A percentile compares a stretch with the other conserved stretches of the same genome.
Evolutionary conservation across 352 stramenopile genomes (phyloP).

Genomic region (Pythium dissimile): DNA sequence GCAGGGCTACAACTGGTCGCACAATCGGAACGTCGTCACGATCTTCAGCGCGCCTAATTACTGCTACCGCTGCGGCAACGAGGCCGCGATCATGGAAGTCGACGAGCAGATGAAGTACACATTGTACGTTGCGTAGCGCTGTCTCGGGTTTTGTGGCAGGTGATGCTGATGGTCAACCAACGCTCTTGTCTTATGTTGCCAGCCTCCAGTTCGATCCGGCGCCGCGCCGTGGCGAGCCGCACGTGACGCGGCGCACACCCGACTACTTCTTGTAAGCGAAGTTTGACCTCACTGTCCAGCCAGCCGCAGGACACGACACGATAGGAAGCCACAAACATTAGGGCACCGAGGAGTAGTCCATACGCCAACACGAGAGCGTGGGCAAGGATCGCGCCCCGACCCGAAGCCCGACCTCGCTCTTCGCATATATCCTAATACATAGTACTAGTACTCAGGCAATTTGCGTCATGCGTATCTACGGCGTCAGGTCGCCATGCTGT

Average conservation of each 20-base stretch:
- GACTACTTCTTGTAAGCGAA: slow-evolving; percentile 96
- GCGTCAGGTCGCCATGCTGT: slow-evolving; percentile 45
- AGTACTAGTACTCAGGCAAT: too few relatives aligned
- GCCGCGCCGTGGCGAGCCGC: slow-evolving; percentile 89
- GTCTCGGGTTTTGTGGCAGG: too few relatives aligned
- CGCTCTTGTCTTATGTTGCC: not conserved
- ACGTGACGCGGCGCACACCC: slow-evolving; percentile 91
- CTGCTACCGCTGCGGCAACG: slow-evolving; percentile 98
- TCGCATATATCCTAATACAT: slow-evolving; percentile 23
- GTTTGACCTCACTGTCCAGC: too few relatives aligned
- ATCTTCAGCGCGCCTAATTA: slow-evolving; percentile 99
- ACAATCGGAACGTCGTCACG: slow-evolving; percentile 97
- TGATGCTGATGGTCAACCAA: slow-evolving; percentile 1
- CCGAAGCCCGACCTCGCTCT: not conserved
- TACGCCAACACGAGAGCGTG: too few relatives aligned
- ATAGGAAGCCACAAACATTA: not conserved
- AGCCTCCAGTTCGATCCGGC: slow-evolving; percentile 95
- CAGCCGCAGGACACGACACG: not conserved
- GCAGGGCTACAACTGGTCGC: slow-evolving; percentile 92
- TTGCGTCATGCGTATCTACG: not conserved
- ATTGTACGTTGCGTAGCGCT: slow-evolving; percentile 91
- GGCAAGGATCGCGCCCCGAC: too few relatives aligned
- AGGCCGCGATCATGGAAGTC: slow-evolving; percentile 97
- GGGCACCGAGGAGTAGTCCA: not conserved
- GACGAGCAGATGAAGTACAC: slow-evolving; percentile 95